Percentiles rank a stretch among this genome's conserved stretches.
Conservation (phyloP, 257 asterid species). For the Ophiorrhiza pumila region DNA sequence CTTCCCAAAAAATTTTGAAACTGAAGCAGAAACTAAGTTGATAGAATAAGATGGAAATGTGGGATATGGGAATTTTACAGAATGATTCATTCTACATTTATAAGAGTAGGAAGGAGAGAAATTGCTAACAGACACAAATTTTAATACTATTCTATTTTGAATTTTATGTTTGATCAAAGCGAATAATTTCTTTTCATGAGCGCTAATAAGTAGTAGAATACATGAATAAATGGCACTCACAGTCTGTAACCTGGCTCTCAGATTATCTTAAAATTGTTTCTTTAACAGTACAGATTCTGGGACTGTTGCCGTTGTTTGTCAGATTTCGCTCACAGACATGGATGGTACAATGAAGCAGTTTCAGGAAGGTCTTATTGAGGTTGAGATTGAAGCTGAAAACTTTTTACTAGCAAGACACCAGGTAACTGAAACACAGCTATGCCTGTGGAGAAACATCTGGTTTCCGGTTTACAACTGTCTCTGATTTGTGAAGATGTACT, state of each 20-base stretch:
- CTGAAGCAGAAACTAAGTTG: neutral
- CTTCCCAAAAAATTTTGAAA: neutral
- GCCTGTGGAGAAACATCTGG: neutral
- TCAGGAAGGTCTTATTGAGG: constrained; percentile 49
- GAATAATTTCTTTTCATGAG: neutral
- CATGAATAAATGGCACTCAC: neutral
- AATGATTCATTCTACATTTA: neutral
- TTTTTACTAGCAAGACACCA: constrained; percentile 74
- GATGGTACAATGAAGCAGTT: constrained; percentile 51
- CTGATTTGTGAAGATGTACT: constrained; percentile 11
- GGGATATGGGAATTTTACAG: neutral
- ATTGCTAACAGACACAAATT: neutral
- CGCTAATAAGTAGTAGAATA: neutral
- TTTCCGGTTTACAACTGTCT: neutral
- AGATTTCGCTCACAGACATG: constrained; percentile 25
- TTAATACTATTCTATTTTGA: neutral
- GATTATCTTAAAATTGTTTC: neutral
- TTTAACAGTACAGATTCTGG: neutral
- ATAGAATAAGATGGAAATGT: neutral
- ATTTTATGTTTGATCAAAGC: neutral
- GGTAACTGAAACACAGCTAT: constrained; percentile 34
- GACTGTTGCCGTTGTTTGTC: neutral
- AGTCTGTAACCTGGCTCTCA: neutral
- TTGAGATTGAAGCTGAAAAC: constrained; percentile 79
- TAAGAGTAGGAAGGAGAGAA: neutral